These are phyloP conservation scores for Karstenula rhodostoma DNA, from an alignment of 2,329 filamentous ascomycete species.

Conservation along the genomic window DNA sequence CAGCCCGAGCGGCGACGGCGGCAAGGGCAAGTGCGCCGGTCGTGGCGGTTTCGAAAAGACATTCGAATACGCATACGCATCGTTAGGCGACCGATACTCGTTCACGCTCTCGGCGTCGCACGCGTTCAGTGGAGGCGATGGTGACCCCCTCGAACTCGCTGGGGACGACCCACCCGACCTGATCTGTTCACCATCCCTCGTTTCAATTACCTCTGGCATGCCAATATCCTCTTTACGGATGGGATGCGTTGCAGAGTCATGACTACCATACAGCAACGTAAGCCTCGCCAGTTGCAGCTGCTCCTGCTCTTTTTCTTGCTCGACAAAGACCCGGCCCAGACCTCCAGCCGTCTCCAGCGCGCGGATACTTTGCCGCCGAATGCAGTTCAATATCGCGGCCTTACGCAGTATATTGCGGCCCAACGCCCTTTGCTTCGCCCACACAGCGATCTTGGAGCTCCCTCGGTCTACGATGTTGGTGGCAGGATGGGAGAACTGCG, in stretches of 20 bases:
- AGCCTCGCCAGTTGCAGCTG: slow-evolving; percentile 43
- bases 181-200: slow-evolving; percentile 4
- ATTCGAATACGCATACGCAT: slow-evolving; percentile 37
- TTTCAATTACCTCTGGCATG: not conserved
- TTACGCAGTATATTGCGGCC: slow-evolving; percentile 66
- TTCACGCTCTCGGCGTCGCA: slow-evolving; percentile 17
- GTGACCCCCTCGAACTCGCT: slow-evolving; percentile 24
- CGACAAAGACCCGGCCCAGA: slow-evolving; percentile 30
- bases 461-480: slow-evolving; percentile 74
- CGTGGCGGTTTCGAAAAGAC: slow-evolving; percentile 28
- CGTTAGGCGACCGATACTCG: slow-evolving; percentile 41
- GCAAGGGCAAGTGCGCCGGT: slow-evolving; percentile 42
- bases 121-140: slow-evolving; percentile 28
- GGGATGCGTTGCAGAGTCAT: slow-evolving; percentile 43
- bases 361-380: slow-evolving; percentile 54
- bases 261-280: slow-evolving; percentile 40
- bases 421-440: slow-evolving; percentile 58
- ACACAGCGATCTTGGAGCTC: slow-evolving; percentile 56
- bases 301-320: slow-evolving; percentile 42
- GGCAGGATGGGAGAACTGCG: slow-evolving; percentile 73
- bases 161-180: slow-evolving; percentile 1
- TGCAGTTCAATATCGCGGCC: slow-evolving; percentile 71
- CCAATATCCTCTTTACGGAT: slow-evolving; percentile 14
- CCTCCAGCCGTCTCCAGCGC: slow-evolving; percentile 30
- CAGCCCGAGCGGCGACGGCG: slow-evolving; percentile 50